Base-by-base conservation (phyloP, 306 rosid genomes). In the Gynostemma pentaphyllum region DNA sequence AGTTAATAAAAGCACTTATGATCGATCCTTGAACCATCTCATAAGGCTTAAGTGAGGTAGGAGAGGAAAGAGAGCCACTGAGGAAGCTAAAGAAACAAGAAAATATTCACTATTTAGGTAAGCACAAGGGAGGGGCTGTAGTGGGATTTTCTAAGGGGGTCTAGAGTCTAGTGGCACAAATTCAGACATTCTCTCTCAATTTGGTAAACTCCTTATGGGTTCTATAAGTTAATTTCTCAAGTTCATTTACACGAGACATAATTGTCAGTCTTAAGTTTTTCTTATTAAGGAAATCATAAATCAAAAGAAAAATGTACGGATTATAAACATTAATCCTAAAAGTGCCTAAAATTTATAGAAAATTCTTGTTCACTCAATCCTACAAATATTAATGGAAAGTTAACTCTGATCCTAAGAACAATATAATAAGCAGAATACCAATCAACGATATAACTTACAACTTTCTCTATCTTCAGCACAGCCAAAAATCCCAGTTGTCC, bases 401-500 rank as follows among this genome's bases (percentile, higher is more conserved):
- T n/a, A n/a, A n/a, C n/a, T 40, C 24, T 16, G 1, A 39, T 52
- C 16, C 48, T 16, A 7, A 67, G 12, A 16, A 52, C 45, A 22
- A 6, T 19, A 53, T 24, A 34, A 34, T 49, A 52, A 51, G 30
- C 7, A 46, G 44, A 24, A 49, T 50, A 27, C 37, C 5, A 16
- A 51, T 8, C 7, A 6, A 39, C 22, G 24, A 39, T 10, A 23
- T 9, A 61, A 82, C 99, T 86, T 84, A 92, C 97, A 86, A 72
- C 95, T 94, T 42, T 86, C 91, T 52, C 80, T 78, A 71, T 92
- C 99, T 78, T 92, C 94, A 18, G 79, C 67, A 41, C 99, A 92
- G 46, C 86, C 97, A 67, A 85, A 94, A 64, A 89, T 94, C 74
- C 91, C 95, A 74, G 99, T 88, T 45, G 81, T 86, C 99, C 97